A percentile compares a stretch with the other conserved stretches of the same genome.
Conservation (phyloP, 352 stramenopile species). For the Pythium phragmiticola region DNA sequence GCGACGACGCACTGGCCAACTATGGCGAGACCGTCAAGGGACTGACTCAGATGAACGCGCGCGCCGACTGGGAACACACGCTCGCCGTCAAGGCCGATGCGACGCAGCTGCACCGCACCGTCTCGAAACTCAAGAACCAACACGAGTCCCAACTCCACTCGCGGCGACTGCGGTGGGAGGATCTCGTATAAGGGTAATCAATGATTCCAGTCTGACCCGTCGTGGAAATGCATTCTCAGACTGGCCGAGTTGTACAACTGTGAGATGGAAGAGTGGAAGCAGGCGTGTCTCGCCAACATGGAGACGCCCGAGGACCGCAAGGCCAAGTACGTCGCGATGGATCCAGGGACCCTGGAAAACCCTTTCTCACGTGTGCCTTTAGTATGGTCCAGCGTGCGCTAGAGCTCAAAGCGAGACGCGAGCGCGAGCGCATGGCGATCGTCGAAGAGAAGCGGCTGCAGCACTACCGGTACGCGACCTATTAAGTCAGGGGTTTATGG, state of each 20-base stretch:
- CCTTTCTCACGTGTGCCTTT: neutral
- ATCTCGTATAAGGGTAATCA: too few relatives aligned
- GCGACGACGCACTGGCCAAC: conserved; percentile 59
- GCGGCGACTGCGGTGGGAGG: conserved; percentile 40
- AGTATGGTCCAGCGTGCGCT: conserved; percentile 72
- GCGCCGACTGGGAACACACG: conserved; percentile 72
- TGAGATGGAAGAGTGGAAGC: conserved; percentile 76
- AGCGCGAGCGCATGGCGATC: conserved; percentile 53
- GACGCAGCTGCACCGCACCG: conserved; percentile 43
- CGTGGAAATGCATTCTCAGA: conserved; percentile 24
- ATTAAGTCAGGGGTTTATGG: too few relatives aligned
- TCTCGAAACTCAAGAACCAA: conserved; percentile 65
- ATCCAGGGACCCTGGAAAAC: neutral
- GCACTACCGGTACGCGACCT: conserved; percentile 54
- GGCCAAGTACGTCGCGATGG: conserved; percentile 44
- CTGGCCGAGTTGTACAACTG: conserved; percentile 71
- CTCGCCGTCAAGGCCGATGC: conserved; percentile 52
- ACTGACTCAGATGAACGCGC: conserved; percentile 46
- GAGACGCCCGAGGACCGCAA: conserved; percentile 81
- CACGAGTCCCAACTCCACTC: conserved; percentile 73
- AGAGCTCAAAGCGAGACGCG: conserved; percentile 66
- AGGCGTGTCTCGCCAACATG: conserved; percentile 59
- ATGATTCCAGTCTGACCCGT: too few relatives aligned
- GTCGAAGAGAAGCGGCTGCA: conserved; percentile 77
- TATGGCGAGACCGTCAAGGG: conserved; percentile 56